Base-by-base conservation (phyloP, 2,329 filamentous ascomycete genomes). In the Aaosphaeria arxii region DNA sequence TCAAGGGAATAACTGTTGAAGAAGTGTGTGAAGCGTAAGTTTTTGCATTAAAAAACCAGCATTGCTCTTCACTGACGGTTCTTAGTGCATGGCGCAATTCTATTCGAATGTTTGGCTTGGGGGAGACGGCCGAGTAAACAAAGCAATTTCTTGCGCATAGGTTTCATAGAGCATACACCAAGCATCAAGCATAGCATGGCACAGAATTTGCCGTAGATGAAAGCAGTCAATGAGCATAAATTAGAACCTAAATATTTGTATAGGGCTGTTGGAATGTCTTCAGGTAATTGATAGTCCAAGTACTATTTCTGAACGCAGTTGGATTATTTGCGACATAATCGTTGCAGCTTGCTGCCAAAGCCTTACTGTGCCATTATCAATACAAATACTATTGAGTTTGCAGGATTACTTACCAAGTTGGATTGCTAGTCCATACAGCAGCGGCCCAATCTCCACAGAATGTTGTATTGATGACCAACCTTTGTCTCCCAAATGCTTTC, bases 1-100 rank as follows among this genome's bases (percentile, higher is more conserved):
- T 97, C 54, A 96, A 96, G 71, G 89, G 82, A 0, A 77, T 96
- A 4, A 72, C 79, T 4, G 80, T 95, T 1, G 85, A 95, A 63
- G 87, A 92, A 64, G 86, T 99, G 17, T 89, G 86, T 62, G 90
- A 96, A 72, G 86, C 86, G 67, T 83, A 72, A 73, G 81, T 11
- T 30, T 29, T 30, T 30, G 30, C 17, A 36, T 36, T 36, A 9
- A 36, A 9, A 36, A 36, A 9, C 4, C 9, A 9, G 5, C 24
- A 28, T 17, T 40, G 24, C 33, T 36, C 9, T 36, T 5, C 24
- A 28, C 39, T 40, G 24, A 40, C 24, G 9, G 44, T 32, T 24
- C 30, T 11, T 46, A 70, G 66, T 29, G 66, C 69, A n/a, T 71
- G 68, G 68, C 57, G 48, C 6, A 71, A 71, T 46, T 71, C 69